These are phyloP conservation scores for Sutorius australiensis DNA, from an alignment of 768 basidiomycete species.

Conservation along the genomic window DNA sequence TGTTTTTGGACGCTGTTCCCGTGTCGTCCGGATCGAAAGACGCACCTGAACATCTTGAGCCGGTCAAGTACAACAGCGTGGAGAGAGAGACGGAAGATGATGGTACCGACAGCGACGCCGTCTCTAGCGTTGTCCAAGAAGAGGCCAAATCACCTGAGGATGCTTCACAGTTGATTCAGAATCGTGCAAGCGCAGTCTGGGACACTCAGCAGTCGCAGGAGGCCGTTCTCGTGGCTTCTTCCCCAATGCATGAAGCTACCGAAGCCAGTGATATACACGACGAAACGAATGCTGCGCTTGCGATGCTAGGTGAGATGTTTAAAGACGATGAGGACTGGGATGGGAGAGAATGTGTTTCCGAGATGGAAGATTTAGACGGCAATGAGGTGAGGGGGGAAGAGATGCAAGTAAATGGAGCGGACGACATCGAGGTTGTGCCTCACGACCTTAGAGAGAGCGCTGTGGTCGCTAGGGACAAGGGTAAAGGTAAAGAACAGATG, in stretches of 20 bases:
- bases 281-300: slow-evolving; percentile 16
- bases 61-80: neutral
- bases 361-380: slow-evolving; percentile 40
- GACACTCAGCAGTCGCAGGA: neutral
- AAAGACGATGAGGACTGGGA: slow-evolving; percentile 55
- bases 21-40: neutral
- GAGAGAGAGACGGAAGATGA: neutral
- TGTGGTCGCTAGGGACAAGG: neutral
- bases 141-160: neutral
- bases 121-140: neutral
- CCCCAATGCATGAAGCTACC: neutral
- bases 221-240: neutral
- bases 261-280: slow-evolving; percentile 4
- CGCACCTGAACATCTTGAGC: neutral
- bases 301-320: slow-evolving; percentile 52
- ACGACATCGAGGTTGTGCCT: slow-evolving; percentile 20
- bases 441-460: neutral
- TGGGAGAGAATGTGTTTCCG: slow-evolving; percentile 55
- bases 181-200: neutral
- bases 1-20: slow-evolving; percentile 50
- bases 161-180: neutral
- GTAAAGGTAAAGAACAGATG: slow-evolving; percentile 27
- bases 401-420: slow-evolving; percentile 22
- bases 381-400: neutral
- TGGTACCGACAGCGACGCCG: neutral